Conservation (phyloP, 257 asterid genomes). For the Penstemon barbatus region DNA sequence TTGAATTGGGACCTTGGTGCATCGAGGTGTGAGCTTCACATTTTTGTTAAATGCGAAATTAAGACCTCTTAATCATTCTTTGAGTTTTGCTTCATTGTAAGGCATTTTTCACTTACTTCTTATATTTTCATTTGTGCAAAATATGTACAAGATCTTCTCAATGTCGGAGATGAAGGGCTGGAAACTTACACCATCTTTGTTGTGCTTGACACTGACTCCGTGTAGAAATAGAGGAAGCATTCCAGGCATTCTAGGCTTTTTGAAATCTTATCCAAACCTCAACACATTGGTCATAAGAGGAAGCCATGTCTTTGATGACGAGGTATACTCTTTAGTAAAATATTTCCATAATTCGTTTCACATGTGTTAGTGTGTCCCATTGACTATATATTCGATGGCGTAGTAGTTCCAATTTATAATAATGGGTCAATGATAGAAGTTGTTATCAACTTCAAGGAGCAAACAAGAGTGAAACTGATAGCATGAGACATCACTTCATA, state of each 20-base stretch:
- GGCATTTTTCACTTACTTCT: neutral
- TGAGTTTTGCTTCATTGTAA: neutral
- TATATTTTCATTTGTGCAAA: neutral
- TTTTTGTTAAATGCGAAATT: too few species aligned
- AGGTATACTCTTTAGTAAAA: neutral
- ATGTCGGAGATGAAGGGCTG: conserved; percentile 3
- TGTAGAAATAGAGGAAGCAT: neutral
- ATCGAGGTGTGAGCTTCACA: too few species aligned
- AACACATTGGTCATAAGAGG: conserved; percentile 20
- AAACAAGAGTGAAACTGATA: neutral
- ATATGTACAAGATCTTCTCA: conserved; percentile 2
- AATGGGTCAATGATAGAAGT: too few species aligned
- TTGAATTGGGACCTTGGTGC: too few species aligned
- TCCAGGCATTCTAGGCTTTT: conserved; percentile 13
- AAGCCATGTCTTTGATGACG: neutral
- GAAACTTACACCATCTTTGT: conserved; percentile 14
- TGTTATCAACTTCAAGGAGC: neutral
- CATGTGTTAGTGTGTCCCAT: too few species aligned
- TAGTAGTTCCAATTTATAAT: neutral
- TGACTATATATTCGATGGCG: too few species aligned
- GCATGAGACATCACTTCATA: too few species aligned
- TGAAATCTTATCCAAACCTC: conserved; percentile 27
- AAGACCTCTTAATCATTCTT: too few species aligned
- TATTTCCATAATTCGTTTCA: neutral
- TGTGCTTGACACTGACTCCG: neutral